Evolutionary conservation across 179 eudicot genomes (phyloP).

Genomic region (Beta lomatogona): DNA sequence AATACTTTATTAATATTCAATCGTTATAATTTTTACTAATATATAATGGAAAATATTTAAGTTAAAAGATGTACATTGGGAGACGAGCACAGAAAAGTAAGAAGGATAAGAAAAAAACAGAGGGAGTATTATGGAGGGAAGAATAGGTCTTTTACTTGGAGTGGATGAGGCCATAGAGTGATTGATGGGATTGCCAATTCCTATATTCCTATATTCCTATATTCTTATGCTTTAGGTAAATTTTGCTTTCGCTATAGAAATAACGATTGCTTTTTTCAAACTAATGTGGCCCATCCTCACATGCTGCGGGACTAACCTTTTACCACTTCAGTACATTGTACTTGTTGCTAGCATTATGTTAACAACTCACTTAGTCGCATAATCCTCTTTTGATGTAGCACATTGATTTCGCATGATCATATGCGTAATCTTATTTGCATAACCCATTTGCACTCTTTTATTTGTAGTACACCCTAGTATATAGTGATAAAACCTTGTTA

Average conservation of each 20-base stretch:
- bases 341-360: neutral
- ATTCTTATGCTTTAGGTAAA: neutral
- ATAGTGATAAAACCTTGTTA: too few species aligned
- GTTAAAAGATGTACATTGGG: too few species aligned
- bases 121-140: too few species aligned
- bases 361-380: neutral
- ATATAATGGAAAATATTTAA: too few species aligned
- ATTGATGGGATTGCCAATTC: neutral
- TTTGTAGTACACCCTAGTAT: too few species aligned
- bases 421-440: neutral
- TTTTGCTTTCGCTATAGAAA: neutral
- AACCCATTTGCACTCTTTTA: too few species aligned
- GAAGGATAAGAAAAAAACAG: too few species aligned
- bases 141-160: too few species aligned
- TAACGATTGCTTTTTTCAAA: neutral
- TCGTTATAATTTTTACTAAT: too few species aligned
- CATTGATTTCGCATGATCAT: neutral
- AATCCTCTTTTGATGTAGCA: neutral
- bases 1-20: too few species aligned
- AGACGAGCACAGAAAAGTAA: too few species aligned
- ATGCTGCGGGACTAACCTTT: neutral
- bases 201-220: too few species aligned
- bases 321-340: neutral
- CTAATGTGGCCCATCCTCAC: constrained; percentile 16
- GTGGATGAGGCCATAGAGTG: neutral